Conservation (phyloP, 2,329 filamentous ascomycete species). For the Aspergillus bombycis region DNA sequence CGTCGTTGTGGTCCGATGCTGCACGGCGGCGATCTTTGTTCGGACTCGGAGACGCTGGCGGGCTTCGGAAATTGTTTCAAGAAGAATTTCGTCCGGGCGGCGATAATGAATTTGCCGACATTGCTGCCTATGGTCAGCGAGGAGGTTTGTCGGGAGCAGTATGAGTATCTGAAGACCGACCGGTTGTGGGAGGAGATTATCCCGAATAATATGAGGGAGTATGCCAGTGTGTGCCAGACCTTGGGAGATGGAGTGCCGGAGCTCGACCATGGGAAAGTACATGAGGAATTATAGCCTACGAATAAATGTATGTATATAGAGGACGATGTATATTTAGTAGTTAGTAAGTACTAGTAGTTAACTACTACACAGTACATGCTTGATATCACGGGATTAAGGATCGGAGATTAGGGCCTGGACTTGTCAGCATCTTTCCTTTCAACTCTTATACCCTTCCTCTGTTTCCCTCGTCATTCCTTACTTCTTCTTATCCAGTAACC, state of each 20-base stretch:
- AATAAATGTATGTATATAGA: neutral
- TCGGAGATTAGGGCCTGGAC: neutral
- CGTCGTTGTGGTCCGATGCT: slow-evolving; percentile 33
- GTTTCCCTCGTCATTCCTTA: too few relatives aligned
- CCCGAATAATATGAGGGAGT: slow-evolving; percentile 39
- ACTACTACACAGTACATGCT: neutral
- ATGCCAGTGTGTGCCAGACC: slow-evolving; percentile 34
- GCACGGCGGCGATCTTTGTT: slow-evolving; percentile 35
- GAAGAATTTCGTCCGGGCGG: slow-evolving; percentile 35
- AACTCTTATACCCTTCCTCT: too few relatives aligned
- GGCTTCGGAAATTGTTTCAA: slow-evolving; percentile 41
- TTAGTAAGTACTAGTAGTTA: too few relatives aligned
- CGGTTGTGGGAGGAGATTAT: slow-evolving; percentile 38
- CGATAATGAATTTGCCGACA: slow-evolving; percentile 32
- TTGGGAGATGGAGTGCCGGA: slow-evolving; percentile 22
- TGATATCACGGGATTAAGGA: slow-evolving; percentile 1
- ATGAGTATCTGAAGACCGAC: slow-evolving; percentile 33
- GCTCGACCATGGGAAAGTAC: slow-evolving; percentile 18
- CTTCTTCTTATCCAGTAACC: too few relatives aligned
- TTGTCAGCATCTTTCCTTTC: neutral
- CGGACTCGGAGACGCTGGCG: slow-evolving; percentile 34
- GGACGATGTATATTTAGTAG: too few relatives aligned
- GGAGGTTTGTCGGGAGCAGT: slow-evolving; percentile 34
- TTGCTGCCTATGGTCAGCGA: slow-evolving; percentile 37
- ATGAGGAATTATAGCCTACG: slow-evolving; percentile 15